Evolutionary conservation across 257 asterid genomes (phyloP).

Genomic region (Solanum etuberosum): DNA sequence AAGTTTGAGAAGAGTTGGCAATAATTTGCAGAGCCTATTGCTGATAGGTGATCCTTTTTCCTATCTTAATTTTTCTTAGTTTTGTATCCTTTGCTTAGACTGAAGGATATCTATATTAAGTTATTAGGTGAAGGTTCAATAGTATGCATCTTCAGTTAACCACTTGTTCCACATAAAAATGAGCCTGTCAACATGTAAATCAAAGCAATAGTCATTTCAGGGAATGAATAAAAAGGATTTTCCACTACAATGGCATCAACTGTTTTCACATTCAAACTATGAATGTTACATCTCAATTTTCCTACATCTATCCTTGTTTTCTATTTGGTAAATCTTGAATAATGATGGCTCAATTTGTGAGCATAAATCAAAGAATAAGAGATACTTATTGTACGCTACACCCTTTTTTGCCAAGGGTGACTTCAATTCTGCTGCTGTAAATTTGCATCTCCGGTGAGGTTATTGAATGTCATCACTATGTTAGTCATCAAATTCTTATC

Average conservation of each 20-base stretch:
- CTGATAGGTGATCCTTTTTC: neutral
- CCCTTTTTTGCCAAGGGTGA: slow-evolving; percentile 12
- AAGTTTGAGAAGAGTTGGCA: neutral
- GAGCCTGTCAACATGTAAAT: neutral
- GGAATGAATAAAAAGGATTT: neutral
- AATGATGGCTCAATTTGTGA: slow-evolving; percentile 34
- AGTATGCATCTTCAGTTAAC: neutral
- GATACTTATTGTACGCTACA: slow-evolving; percentile 15
- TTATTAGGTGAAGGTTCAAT: neutral
- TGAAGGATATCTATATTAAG: neutral
- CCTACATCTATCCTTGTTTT: neutral
- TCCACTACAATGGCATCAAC: neutral
- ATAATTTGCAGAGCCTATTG: neutral
- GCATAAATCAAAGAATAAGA: slow-evolving; percentile 18
- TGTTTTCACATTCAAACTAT: neutral
- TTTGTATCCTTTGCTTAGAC: neutral
- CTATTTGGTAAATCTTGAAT: slow-evolving; percentile 7
- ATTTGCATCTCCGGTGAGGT: slow-evolving; percentile 18
- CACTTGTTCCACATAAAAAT: neutral
- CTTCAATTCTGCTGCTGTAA: slow-evolving; percentile 12
- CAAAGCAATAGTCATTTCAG: neutral
- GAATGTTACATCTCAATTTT: neutral
- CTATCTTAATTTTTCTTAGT: neutral
- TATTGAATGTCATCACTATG: slow-evolving; percentile 21
- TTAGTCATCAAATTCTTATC: slow-evolving; percentile 20